Evolutionary conservation across 2,329 filamentous ascomycete species (phyloP), one percentile per base, ranked within the genome.

Genomic region (Fusarium ramigenum): DNA sequence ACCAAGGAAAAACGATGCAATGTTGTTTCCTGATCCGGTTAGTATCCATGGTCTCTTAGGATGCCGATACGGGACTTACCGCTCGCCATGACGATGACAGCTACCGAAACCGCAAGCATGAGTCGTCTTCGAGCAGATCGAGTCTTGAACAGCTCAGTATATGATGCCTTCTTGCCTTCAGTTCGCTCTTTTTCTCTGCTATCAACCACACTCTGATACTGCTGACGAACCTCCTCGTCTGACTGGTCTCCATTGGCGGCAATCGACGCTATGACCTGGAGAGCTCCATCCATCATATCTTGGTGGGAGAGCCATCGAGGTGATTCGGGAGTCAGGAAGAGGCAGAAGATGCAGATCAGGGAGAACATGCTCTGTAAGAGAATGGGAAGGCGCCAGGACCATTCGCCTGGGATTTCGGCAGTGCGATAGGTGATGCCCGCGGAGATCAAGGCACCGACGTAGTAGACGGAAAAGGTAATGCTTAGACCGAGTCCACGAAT

Each of bases 331-430:
- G 42, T 50, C 32, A 59, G 9, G 9, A 57, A 32, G 3, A 57
- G 54, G n/a, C 39, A 57, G 12, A 23, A 23, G 28, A 57, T n/a
- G 30, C 54, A 57, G 7, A 57, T 46, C 28, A 57, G 16, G 9
- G 54, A 57, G 7, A 57, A 57, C 39, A 47, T 57, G 54, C 54
- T 57, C 30, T 57, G 54, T 4, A 57, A 15, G 21, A 57, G 39
- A 21, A 57, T 57, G 9, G 54, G 54, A 12, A 59, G 32, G 4
- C 56, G 56, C 56, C 56, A 59, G 7, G 56, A 49, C 56, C 56
- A 49, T 0, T 49, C 42, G 8, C 40, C 30, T 1, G 23, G 9
- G 6, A 59, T 28, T 14, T 37, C 32, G 18, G 42, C 40, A 1
- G 56, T 49, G 2, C 56, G 30, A 18, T 59, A 59, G 6, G 56